These are phyloP conservation scores for Yarrowia sp. DNA, from an alignment of 805 yeast genomes.

Conservation along the genomic window DNA sequence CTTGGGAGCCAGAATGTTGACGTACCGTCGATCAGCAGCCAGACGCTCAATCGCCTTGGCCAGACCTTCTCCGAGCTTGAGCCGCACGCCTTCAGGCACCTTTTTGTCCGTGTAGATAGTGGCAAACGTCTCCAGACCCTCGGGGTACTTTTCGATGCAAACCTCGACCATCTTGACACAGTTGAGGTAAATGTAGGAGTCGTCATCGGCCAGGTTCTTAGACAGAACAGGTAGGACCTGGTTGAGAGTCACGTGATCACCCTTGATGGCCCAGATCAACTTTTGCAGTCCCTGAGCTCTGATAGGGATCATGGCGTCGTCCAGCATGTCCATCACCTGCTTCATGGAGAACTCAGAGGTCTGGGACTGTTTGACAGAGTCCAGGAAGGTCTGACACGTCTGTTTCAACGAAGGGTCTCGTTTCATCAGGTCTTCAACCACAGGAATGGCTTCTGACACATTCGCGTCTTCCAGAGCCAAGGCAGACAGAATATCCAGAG, in stretches of 20 bases:
- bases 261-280: conserved; percentile 46
- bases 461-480: conserved; percentile 24
- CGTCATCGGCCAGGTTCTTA: conserved; percentile 72
- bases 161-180: conserved; percentile 79
- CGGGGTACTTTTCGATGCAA: conserved; percentile 57
- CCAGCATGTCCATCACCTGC: conserved; percentile 69
- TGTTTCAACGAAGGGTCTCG: background rate
- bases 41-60: conserved; percentile 61
- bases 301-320: conserved; percentile 82
- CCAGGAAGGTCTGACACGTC: conserved; percentile 12
- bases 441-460: conserved; percentile 26
- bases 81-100: conserved; percentile 65
- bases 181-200: conserved; percentile 86
- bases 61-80: conserved; percentile 84
- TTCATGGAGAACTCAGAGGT: conserved; percentile 49
- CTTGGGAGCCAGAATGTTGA: conserved; percentile 24
- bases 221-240: conserved; percentile 68
- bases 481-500: conserved; percentile 14
- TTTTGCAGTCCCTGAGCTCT: conserved; percentile 80
- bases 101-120: conserved; percentile 50
- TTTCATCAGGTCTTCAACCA: conserved; percentile 10
- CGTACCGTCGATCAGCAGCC: conserved; percentile 51
- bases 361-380: conserved; percentile 14
- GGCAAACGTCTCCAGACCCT: conserved; percentile 50
- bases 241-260: conserved; percentile 58